These are phyloP conservation scores for Malus fusca DNA, from an alignment of 306 rosid genomes.

Conservation along the genomic window DNA sequence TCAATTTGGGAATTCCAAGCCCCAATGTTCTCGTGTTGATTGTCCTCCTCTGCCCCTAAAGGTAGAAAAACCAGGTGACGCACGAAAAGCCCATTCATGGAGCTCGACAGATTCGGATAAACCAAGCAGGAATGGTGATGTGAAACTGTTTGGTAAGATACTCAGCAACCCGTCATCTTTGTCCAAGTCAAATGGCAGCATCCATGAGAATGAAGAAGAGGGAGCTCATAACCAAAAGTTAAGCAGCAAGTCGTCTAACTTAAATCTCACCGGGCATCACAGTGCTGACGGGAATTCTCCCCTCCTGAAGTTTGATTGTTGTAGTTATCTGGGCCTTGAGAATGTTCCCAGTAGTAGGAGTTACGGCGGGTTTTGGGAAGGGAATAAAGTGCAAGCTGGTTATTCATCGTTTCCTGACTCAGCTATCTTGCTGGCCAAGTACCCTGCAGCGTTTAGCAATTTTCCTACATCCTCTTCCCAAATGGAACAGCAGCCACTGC, in stretches of 20 bases:
- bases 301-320: constrained; percentile 47
- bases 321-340: constrained; percentile 43
- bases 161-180: constrained; percentile 50
- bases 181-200: constrained; percentile 35
- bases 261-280: constrained; percentile 39
- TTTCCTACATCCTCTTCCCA: constrained; percentile 41
- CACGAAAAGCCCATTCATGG: constrained; percentile 17
- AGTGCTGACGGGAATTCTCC: constrained; percentile 43
- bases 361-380: constrained; percentile 61
- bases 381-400: constrained; percentile 57
- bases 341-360: constrained; percentile 52
- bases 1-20: constrained; percentile 23
- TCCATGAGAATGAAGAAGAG: constrained; percentile 42
- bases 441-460: constrained; percentile 77
- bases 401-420: constrained; percentile 67
- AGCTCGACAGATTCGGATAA: constrained; percentile 53
- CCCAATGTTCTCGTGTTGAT: constrained; percentile 27
- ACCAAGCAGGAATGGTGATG: constrained; percentile 68
- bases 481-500: constrained; percentile 56
- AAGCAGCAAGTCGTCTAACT: constrained; percentile 39
- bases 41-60: constrained; percentile 45
- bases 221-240: constrained; percentile 30
- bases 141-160: constrained; percentile 88
- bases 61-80: constrained; percentile 26
- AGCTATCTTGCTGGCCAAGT: constrained; percentile 65